Conservation (phyloP, 768 basidiomycete genomes). For the Suillus bovinus region DNA sequence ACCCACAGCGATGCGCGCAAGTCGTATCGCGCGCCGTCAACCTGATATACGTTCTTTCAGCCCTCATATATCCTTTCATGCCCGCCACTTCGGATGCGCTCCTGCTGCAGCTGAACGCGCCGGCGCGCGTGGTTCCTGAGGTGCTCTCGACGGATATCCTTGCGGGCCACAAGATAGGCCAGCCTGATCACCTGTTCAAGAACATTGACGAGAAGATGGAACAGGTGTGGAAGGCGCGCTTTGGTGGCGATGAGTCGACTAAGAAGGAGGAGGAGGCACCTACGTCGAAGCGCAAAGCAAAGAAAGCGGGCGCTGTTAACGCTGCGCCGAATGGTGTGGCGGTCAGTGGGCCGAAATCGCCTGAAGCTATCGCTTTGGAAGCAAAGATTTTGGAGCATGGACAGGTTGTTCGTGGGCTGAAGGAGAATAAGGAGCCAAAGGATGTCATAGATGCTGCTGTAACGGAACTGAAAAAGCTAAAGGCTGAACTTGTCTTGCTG, state of each 20-base stretch:
- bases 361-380: slow-evolving; percentile 73
- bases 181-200: slow-evolving; percentile 89
- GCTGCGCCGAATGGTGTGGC: slow-evolving; percentile 43
- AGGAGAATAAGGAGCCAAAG: slow-evolving; percentile 50
- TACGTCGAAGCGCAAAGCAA: slow-evolving; percentile 51
- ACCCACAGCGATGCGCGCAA: slow-evolving; percentile 85
- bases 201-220: slow-evolving; percentile 91
- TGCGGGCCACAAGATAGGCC: slow-evolving; percentile 81
- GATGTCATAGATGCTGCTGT: slow-evolving; percentile 48
- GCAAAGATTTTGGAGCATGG: slow-evolving; percentile 78
- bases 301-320: slow-evolving; percentile 50
- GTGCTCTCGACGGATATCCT: slow-evolving; percentile 80
- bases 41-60: slow-evolving; percentile 88
- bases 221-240: slow-evolving; percentile 77
- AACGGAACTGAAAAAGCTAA: slow-evolving; percentile 63
- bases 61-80: slow-evolving; percentile 94
- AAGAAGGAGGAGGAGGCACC: slow-evolving; percentile 44
- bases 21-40: slow-evolving; percentile 90
- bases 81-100: slow-evolving; percentile 84
- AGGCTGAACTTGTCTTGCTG: slow-evolving; percentile 46
- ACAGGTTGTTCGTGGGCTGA: slow-evolving; percentile 68
- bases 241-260: slow-evolving; percentile 60
- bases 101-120: slow-evolving; percentile 85
- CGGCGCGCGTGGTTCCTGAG: slow-evolving; percentile 75
- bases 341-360: slow-evolving; percentile 60